phyloP scores from a whole-genome alignment of 148 eudicot genomes.

The Fallopia convolvulus region DNA sequence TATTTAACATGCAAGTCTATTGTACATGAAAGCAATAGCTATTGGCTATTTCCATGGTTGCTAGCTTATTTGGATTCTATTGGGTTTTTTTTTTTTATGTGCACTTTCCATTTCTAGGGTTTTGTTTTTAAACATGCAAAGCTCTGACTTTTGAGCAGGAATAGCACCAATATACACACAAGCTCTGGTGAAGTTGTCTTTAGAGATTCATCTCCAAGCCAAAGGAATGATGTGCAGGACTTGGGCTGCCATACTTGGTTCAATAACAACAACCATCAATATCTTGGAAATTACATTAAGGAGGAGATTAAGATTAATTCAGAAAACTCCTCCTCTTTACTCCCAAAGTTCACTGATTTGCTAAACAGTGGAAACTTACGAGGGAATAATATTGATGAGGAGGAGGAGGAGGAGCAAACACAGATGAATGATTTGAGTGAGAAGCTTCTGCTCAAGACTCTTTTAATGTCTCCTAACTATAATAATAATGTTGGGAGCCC shows the following conservation, averaged over 20 bases:
- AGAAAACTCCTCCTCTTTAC: neutral
- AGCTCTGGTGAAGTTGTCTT: conserved; percentile 2
- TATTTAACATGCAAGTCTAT: too few relatives aligned
- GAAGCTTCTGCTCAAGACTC: conserved; percentile 7
- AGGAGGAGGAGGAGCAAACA: conserved; percentile 6
- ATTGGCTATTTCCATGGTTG: neutral
- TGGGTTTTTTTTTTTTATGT: neutral
- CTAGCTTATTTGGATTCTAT: neutral
- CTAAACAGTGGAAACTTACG: conserved; percentile 4
- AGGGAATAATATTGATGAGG: neutral
- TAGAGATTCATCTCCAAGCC: neutral
- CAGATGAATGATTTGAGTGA: conserved; percentile 8
- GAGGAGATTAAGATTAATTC: conserved; percentile 1
- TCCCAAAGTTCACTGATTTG: conserved; percentile 8
- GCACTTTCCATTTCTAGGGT: neutral
- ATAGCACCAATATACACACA: neutral
- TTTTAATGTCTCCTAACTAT: neutral
- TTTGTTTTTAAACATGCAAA: neutral
- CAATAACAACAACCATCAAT: neutral
- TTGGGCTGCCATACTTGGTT: conserved; percentile 5
- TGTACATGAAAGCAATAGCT: neutral
- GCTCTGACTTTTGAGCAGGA: neutral
- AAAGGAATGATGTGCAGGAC: neutral
- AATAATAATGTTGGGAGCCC: neutral
- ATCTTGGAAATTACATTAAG: neutral